phyloP scores from a whole-genome alignment of 306 rosid species.

The Vigna unguiculata region DNA sequence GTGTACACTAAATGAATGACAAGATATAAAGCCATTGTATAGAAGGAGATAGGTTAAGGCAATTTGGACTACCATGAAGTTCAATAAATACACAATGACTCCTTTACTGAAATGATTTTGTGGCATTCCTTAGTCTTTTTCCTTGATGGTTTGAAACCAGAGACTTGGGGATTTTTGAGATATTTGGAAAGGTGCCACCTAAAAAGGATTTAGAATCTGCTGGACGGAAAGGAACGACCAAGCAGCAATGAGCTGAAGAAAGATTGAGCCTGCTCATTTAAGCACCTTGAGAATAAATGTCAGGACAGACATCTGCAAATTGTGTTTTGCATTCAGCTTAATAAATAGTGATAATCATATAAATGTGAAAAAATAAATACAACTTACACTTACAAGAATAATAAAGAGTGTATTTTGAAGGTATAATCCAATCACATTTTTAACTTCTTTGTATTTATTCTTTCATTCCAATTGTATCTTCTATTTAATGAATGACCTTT shows the following conservation, averaged over 20 bases:
- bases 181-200: background rate
- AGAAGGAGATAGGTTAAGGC: background rate
- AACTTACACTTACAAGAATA: background rate
- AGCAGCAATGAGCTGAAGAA: background rate
- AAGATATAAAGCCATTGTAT: background rate
- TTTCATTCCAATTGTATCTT: slow-evolving; percentile 6
- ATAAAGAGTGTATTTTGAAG: background rate
- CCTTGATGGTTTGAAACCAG: background rate
- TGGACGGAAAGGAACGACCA: background rate
- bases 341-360: background rate
- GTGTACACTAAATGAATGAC: background rate
- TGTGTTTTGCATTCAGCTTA: background rate
- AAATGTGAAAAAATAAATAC: background rate
- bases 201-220: background rate
- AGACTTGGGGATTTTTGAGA: background rate
- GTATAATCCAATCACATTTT: background rate
- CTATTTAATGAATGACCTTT: background rate
- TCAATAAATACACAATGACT: too few species aligned
- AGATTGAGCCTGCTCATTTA: background rate
- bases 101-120: background rate
- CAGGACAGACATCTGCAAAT: background rate
- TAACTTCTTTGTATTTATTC: background rate
- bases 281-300: background rate
- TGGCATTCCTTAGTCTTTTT: background rate
- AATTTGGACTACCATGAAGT: background rate